Evolutionary conservation across 164 flowering plant species (phyloP).

Genomic region (Vitis cinerea): DNA sequence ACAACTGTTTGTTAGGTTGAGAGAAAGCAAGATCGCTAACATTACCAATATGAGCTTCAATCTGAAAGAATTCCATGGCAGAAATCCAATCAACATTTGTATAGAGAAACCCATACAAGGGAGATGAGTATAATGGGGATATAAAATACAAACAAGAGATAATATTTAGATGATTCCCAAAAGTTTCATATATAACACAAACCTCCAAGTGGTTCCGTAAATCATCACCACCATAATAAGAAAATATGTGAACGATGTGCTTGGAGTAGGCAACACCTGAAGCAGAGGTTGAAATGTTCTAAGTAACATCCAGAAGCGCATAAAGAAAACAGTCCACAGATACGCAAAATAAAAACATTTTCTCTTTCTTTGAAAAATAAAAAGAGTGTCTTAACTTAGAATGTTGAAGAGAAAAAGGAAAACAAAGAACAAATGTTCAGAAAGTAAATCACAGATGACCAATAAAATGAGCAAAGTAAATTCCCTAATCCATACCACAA

Average conservation of each 20-base stretch:
- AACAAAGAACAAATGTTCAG: too few species aligned
- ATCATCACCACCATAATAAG: constrained; percentile 33
- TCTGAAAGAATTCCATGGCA: constrained; percentile 19
- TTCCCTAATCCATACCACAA: constrained; percentile 21
- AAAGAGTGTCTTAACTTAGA: too few species aligned
- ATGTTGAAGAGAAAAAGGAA: too few species aligned
- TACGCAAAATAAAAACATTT: too few species aligned
- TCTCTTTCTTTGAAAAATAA: too few species aligned
- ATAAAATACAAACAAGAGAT: too few species aligned
- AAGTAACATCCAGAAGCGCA: background rate
- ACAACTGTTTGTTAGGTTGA: constrained; percentile 44
- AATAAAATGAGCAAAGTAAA: background rate
- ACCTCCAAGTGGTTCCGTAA: constrained; percentile 37
- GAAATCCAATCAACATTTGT: background rate
- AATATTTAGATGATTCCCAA: background rate
- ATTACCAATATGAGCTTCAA: constrained; percentile 54
- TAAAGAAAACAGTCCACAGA: too few species aligned
- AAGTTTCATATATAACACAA: background rate
- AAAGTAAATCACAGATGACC: background rate
- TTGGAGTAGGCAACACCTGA: constrained; percentile 36
- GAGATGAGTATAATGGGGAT: too few species aligned
- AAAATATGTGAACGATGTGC: constrained; percentile 35
- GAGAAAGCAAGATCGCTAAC: constrained; percentile 58
- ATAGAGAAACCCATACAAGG: background rate
- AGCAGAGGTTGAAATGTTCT: background rate